phyloP scores from a whole-genome alignment of 2,329 filamentous ascomycete species.

The Xylaria hypoxylon region DNA sequence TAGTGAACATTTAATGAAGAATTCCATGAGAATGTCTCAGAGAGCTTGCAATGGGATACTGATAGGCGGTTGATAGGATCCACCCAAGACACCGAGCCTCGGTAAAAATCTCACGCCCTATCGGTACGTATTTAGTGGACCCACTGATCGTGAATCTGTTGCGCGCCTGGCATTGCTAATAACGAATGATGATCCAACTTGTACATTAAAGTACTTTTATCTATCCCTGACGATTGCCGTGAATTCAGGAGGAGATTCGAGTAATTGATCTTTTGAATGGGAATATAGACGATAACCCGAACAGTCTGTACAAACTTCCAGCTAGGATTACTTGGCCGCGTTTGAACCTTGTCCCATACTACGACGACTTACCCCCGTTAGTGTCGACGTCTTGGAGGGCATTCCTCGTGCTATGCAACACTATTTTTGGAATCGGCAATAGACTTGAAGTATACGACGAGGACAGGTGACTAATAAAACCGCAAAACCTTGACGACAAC shows the following conservation, averaged over 20 bases:
- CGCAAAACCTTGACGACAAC: not conserved
- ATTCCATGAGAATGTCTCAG: not conserved
- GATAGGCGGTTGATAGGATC: not conserved
- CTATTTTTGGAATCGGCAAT: not conserved
- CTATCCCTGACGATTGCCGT: not conserved
- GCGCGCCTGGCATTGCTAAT: not conserved
- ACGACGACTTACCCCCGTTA: not conserved
- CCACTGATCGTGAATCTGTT: conserved; percentile 13
- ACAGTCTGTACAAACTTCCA: not conserved
- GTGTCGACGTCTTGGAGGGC: not conserved
- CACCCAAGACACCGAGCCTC: conserved; percentile 45
- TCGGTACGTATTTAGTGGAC: conserved; percentile 17
- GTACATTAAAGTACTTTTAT: not conserved
- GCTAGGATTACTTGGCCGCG: conserved; percentile 1
- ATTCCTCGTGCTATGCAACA: not conserved
- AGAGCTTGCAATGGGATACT: not conserved
- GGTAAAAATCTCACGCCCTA: conserved; percentile 39
- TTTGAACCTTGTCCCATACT: conserved; percentile 2
- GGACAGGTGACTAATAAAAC: not conserved
- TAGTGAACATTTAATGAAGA: not conserved
- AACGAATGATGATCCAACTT: not conserved
- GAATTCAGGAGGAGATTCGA: not conserved
- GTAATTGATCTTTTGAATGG: not conserved
- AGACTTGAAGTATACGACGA: not conserved
- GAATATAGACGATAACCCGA: not conserved